Conservation (phyloP, 345 rosid genomes). For the Geranium rotundifolium region DNA sequence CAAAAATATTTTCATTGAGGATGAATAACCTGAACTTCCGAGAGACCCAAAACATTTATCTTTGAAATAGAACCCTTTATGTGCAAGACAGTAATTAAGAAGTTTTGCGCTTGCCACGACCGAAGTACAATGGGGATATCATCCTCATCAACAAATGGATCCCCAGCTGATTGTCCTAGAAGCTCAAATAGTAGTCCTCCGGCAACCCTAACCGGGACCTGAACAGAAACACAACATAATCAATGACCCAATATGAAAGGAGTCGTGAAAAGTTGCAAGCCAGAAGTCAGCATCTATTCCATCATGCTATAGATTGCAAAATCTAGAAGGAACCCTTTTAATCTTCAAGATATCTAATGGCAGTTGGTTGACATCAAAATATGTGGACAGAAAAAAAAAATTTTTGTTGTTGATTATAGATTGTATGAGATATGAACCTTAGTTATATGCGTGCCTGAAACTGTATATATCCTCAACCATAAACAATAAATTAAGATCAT, state of each 20-base stretch:
- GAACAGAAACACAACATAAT: conserved; percentile 5
- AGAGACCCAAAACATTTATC: conserved; percentile 59
- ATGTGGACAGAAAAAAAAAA: neutral
- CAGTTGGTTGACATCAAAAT: neutral
- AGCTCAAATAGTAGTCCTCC: conserved; percentile 97
- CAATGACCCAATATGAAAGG: conserved; percentile 4
- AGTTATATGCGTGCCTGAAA: no score
- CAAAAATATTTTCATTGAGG: conserved; percentile 6
- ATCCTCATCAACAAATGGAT: conserved; percentile 80
- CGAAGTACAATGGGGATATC: conserved; percentile 87
- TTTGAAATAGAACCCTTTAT: conserved; percentile 50
- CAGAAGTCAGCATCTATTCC: neutral
- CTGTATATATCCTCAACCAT: no score
- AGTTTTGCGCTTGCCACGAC: conserved; percentile 96
- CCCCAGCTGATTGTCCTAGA: conserved; percentile 92
- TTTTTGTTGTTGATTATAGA: neutral
- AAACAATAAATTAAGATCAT: no score
- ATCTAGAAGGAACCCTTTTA: conserved; percentile 1
- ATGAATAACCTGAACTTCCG: conserved; percentile 82
- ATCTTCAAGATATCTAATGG: neutral
- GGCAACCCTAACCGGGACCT: conserved; percentile 96
- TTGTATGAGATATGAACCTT: no score
- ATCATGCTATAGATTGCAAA: neutral
- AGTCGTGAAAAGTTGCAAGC: no score
- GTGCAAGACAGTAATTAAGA: conserved; percentile 71